These are phyloP conservation scores for Aristolochia californica DNA, from an alignment of 164 flowering plant species.

Conservation along the genomic window DNA sequence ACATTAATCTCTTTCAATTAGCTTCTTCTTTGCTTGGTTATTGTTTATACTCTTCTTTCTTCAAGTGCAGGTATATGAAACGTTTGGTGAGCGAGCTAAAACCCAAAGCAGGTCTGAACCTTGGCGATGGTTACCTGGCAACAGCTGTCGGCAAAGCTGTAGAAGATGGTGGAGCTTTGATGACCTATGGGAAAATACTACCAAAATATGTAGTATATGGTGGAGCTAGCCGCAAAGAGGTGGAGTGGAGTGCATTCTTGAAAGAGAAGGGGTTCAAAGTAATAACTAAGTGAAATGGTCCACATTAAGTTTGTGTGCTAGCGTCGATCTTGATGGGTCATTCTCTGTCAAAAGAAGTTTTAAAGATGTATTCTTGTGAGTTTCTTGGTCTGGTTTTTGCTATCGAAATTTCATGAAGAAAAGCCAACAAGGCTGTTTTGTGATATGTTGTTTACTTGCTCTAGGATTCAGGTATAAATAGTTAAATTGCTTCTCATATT, in stretches of 20 bases:
- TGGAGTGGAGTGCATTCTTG: conserved; percentile 20
- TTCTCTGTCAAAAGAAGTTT: no score
- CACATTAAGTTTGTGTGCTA: not conserved
- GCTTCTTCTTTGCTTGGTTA: not conserved
- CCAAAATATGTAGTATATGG: conserved; percentile 16
- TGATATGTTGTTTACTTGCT: no score
- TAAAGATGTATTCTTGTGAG: no score
- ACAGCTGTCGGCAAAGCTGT: conserved; percentile 20
- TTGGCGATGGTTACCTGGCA: conserved; percentile 15
- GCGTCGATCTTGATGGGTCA: not conserved
- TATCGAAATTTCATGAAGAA: no score
- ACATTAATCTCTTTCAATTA: not conserved
- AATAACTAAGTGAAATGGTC: conserved; percentile 7
- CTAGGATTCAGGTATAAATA: no score
- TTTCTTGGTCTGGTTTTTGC: no score
- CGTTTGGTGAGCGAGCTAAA: conserved; percentile 10
- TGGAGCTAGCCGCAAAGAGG: conserved; percentile 18
- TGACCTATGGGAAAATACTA: conserved; percentile 18
- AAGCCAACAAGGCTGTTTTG: no score
- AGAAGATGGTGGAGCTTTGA: conserved; percentile 14
- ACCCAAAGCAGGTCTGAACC: conserved; percentile 16
- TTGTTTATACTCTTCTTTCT: not conserved
- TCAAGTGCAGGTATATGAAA: conserved; percentile 3
- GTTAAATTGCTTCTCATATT: no score
- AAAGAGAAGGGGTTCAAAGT: conserved; percentile 21